Evolutionary conservation across 225 moss, liverwort and hornwort species (phyloP).

Genomic region (Marchantia polymorpha): DNA sequence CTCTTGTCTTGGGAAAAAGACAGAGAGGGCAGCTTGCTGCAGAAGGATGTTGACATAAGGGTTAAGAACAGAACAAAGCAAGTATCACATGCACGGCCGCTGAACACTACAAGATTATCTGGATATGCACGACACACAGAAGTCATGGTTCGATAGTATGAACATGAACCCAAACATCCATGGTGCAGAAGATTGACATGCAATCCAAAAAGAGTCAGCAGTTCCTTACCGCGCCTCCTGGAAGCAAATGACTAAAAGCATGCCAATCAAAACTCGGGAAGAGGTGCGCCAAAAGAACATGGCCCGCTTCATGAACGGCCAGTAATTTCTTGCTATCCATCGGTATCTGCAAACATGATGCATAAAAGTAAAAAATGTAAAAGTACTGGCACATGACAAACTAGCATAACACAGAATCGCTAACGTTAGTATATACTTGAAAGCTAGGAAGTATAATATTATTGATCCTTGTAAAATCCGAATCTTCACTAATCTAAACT

Average conservation of each 20-base stretch:
- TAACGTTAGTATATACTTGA: not conserved
- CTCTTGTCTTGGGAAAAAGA: slow-evolving; percentile 92
- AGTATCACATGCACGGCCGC: not conserved
- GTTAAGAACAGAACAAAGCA: not conserved
- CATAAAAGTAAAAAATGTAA: not conserved
- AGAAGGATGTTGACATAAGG: not conserved
- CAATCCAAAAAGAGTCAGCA: not conserved
- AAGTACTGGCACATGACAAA: not conserved
- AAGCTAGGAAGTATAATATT: not conserved
- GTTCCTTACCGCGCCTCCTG: slow-evolving; percentile 87
- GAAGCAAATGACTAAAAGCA: slow-evolving; percentile 93
- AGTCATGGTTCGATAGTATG: not conserved
- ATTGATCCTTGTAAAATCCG: not conserved
- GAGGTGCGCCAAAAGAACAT: slow-evolving; percentile 83
- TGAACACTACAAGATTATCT: not conserved
- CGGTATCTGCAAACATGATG: slow-evolving; percentile 54
- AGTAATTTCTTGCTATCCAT: slow-evolving; percentile 65
- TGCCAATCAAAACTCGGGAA: slow-evolving; percentile 94
- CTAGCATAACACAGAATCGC: not conserved
- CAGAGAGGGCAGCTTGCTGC: slow-evolving; percentile 82
- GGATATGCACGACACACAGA: not conserved
- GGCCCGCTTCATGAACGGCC: slow-evolving; percentile 95
- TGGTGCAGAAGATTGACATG: not conserved
- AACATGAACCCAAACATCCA: not conserved
- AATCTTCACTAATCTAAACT: not conserved